Evolutionary conservation across 306 rosid species (phyloP), one percentile per base, ranked within the genome.

Genomic region (Nissolia schottii): DNA sequence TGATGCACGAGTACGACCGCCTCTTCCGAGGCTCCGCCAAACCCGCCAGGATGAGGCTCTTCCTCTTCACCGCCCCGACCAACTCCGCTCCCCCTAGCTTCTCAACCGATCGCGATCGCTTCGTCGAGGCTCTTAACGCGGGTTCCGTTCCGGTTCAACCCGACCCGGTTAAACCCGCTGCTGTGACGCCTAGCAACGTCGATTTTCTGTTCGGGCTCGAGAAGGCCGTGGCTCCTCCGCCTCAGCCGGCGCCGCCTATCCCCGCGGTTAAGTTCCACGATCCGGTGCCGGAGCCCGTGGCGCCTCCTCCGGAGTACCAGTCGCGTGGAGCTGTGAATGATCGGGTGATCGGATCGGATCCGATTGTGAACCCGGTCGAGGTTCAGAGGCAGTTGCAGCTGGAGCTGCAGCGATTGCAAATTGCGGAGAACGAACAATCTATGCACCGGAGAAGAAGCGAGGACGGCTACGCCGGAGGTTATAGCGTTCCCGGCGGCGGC

Each of bases 1-100:
- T 93, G 91, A 93, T 93, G 98, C 92, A 85, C 65, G 98, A 93
- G 76, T 93, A 84, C 64, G 98, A 93, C 32, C 93, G 98, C 10
- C 89, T 90, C 51, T 88, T 67, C 53, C 87, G 98, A 0, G 83
- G 89, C 24, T 77, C 93, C 0, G 71, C 81, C 0, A 87, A 70
- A 66, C 96, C 96, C 0, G 89, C 86, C 0, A 12, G 98, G 34
- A 90, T 93, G 96, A 74, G 98, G 38, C 82, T 93, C 3, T 93
- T 93, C 35, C 84, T 93, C 14, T 90, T 90, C 56, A 59, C 81
- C 0, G 56, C 32, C 13, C 13, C 15, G 0, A 67, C 38, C 3
- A 28, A n/a, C 40, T 32, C 40, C 19, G 28, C 37, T 23, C 76
- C 9, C 38, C 32, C 13, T 2, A 48, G 79, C 25, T 84, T 84